Evolutionary conservation across 2,329 filamentous ascomycete genomes (phyloP), one percentile per base, ranked within the genome.

Genomic region (Alternaria solani): DNA sequence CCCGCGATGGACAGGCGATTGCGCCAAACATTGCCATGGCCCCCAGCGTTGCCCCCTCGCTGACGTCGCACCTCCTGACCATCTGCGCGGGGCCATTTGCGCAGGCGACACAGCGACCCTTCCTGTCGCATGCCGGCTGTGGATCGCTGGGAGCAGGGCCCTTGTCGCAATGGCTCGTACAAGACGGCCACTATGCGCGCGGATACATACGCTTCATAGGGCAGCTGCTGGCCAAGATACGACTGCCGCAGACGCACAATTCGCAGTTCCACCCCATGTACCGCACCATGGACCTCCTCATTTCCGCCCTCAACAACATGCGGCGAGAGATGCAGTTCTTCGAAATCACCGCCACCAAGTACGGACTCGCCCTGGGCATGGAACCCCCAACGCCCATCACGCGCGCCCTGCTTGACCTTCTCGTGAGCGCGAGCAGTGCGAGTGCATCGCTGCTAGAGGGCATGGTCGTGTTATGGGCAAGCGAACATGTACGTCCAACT

Each of bases 381-480:
- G 80, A 83, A 7, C 73, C 77, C 9, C 80, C 81, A 4, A 82
- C 78, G 4, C 79, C 79, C 3, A 82, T 85, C 39, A 87, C 86
- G 0, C 80, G 81, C 51, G 84, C 82, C 7, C 83, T 87, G 65
- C 79, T 86, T n/a, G 85, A 87, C 70, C 77, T 88, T 20, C 85
- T 91, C 5, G 85, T 88, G 57, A 84, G 82, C n/a, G 83, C 83
- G 4, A 81, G 85, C 12, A 82, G 82, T 51, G 78, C 83, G 0
- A 81, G 80, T 7, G 80, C 81, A 2, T 83, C 78, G 1, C 73
- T 91, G 70, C 78, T 93, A 2, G 89, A 93, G 73, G 89, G 88
- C 6, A 82, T 92, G 62, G 85, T 92, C 2, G 84, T 91, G n/a
- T 85, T 93, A 25, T 94, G 90, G 88, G 88, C 87, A n/a, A 92